Base-by-base conservation (phyloP, 768 basidiomycete genomes). In the Plicaturopsis crispa region DNA sequence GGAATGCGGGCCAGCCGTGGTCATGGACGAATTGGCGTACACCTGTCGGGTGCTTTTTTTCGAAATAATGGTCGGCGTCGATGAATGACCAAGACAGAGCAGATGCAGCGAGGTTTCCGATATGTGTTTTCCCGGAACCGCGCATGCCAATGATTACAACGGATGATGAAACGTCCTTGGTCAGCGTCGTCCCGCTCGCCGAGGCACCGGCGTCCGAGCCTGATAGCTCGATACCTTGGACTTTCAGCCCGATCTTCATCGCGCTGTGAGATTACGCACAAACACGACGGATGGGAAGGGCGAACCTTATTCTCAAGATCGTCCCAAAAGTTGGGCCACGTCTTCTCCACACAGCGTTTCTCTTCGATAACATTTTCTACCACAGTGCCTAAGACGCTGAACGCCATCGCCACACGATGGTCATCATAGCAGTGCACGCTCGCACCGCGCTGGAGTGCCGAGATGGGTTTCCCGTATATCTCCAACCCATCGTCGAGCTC, bases 251-350 rank as follows among this genome's bases (percentile, higher is more conserved):
- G 38, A 98, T 91, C 91, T 94, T 48, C 1, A 23, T 41, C 18
- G 28, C 16, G 30, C 26, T n/a, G 2, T 10, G 24, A 28, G 35
- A 28, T 35, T 18, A 19, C 36, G 19, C 10, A 36, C 11, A 18
- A 32, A 21, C n/a, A 26, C 6, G 6, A 20, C 7, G 8, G 35
- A 39, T 30, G 33, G 7, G n/a, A 30, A 24, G 12, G 14, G 31
- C 66, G 3, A 36, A 87, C 89, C 78, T 96, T 96, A 66, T 89
- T 92, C 55, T 88, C 78, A 18, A 99, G 69, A 59, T 98, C 96
- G 54, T 98, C 96, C 93, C 94, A 99, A 90, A 93, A 99, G 55
- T 92, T 93, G 0, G 96, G 96, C 94, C 94, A 99, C 0, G 94
- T 99, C 74, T 99, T 99, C 62, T 94, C 94, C 22, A 99, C 96